Conservation (phyloP, 1,284 basidiomycete species). For the Trametes versicolor region DNA sequence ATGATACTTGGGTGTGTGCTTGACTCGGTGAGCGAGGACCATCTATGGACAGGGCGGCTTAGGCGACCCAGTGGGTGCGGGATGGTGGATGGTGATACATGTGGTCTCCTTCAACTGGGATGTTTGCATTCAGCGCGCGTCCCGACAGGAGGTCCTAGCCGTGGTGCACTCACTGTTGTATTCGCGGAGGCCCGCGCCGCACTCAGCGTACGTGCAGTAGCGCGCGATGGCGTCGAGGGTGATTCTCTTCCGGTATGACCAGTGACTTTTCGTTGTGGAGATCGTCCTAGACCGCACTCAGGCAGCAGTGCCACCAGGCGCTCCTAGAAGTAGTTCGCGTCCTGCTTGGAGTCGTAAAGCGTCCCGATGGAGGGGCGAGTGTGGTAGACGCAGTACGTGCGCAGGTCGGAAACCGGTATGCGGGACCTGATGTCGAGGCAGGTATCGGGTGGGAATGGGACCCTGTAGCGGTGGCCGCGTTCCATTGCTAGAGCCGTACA, state of each 20-base stretch:
- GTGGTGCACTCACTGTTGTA: no score
- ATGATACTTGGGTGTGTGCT: no score
- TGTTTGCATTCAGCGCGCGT: no score
- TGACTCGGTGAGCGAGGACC: no score
- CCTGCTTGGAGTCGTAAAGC: constrained; percentile 1
- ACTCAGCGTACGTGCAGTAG: constrained; percentile 1
- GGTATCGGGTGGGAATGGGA: neutral
- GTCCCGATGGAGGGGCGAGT: neutral
- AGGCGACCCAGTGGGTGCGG: no score
- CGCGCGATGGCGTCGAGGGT: neutral
- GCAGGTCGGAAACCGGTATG: constrained; percentile 8
- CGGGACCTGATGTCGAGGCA: neutral
- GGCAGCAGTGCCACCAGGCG: neutral
- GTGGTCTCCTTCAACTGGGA: no score
- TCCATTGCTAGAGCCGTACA: neutral
- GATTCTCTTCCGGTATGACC: neutral
- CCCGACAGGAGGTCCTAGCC: no score
- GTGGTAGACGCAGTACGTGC: constrained; percentile 14
- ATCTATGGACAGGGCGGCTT: no score
- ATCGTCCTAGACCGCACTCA: neutral
- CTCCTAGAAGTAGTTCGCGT: neutral
- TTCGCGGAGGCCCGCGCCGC: neutral
- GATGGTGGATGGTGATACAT: no score
- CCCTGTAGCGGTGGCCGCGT: neutral
- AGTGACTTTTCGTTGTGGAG: neutral